Conservation (phyloP, 371 early-diverging fungal species). For the Mortierella sp. region DNA sequence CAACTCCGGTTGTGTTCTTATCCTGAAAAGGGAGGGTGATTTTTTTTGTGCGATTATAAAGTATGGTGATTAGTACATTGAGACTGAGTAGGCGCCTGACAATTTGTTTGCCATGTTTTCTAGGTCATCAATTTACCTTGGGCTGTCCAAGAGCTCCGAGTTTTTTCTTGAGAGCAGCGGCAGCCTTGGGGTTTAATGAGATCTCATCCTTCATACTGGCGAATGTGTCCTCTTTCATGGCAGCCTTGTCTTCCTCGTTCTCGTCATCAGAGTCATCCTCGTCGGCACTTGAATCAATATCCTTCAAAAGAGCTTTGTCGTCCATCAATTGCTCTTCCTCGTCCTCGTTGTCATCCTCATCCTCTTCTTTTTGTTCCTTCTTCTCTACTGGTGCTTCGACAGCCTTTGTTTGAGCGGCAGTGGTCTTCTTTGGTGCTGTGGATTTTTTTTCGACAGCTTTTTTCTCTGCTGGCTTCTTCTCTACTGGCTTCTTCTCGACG, state of each 20-base stretch:
- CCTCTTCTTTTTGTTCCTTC: conserved; percentile 47
- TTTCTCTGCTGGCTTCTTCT: conserved; percentile 34
- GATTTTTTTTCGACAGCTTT: conserved; percentile 45
- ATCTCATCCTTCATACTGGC: conserved; percentile 65
- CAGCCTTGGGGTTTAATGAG: conserved; percentile 60
- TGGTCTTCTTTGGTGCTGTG: conserved; percentile 41
- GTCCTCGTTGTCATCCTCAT: conserved; percentile 44
- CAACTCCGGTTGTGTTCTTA: conserved; percentile 69
- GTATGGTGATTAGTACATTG: too few species aligned
- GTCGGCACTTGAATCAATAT: conserved; percentile 60
- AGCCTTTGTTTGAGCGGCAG: conserved; percentile 10
- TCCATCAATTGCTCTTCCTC: conserved; percentile 62
- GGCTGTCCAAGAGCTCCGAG: conserved; percentile 39
- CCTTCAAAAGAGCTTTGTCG: conserved; percentile 66
- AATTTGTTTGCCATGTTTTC: too few species aligned
- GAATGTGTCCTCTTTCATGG: conserved; percentile 62
- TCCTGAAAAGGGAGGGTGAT: conserved; percentile 23
- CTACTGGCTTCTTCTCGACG: conserved; percentile 21
- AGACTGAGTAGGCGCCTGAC: too few species aligned
- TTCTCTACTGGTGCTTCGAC: conserved; percentile 35
- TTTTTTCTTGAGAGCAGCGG: conserved; percentile 57
- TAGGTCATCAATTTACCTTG: conserved; percentile 27
- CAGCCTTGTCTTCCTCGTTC: conserved; percentile 41
- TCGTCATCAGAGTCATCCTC: conserved; percentile 63
- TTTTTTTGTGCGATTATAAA: conserved; percentile 29